Percentiles rank a stretch among this genome's conserved stretches.
Evolutionary conservation across 2,329 filamentous ascomycete species (phyloP).

Genomic region (Fusarium sp.): DNA sequence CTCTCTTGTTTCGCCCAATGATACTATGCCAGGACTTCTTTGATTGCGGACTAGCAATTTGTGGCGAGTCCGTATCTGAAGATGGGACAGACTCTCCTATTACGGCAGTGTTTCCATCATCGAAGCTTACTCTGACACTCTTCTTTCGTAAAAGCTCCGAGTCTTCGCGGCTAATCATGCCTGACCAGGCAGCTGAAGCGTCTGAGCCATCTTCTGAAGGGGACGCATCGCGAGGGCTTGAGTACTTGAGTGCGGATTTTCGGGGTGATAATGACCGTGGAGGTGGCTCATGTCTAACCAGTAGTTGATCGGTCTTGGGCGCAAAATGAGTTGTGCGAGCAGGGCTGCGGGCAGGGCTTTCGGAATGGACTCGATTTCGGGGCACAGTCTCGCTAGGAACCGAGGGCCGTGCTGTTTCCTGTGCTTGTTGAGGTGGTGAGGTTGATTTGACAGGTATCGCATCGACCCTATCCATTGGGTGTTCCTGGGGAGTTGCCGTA

Average conservation of each 20-base stretch:
- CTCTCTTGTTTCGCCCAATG: constrained; percentile 63
- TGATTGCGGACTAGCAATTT: constrained; percentile 55
- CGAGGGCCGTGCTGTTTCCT: constrained; percentile 2
- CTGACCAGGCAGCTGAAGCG: constrained; percentile 52
- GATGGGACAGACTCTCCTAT: constrained; percentile 62
- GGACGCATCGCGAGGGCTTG: constrained; percentile 66
- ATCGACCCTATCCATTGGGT: constrained; percentile 49
- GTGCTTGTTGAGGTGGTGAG: constrained; percentile 8
- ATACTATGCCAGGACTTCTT: constrained; percentile 66
- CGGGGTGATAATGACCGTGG: constrained; percentile 79
- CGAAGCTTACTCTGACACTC: constrained; percentile 81
- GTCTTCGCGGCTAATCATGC: constrained; percentile 55
- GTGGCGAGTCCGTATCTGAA: constrained; percentile 57
- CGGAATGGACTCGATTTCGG: constrained; percentile 59
- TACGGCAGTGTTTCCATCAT: constrained; percentile 71
- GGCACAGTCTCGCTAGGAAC: constrained; percentile 36
- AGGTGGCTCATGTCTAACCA: constrained; percentile 76
- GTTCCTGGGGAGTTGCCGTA: constrained; percentile 14
- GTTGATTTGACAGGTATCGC: constrained; percentile 52
- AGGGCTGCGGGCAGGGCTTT: constrained; percentile 76
- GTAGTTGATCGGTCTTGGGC: constrained; percentile 65
- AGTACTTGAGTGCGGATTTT: constrained; percentile 80
- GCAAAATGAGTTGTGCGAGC: constrained; percentile 77
- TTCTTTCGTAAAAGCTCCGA: constrained; percentile 67
- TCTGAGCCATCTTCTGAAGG: constrained; percentile 65